Evolutionary conservation across 305 asterid species (phyloP), one percentile per base, ranked within the genome.

Genomic region (Andrographis paniculata): DNA sequence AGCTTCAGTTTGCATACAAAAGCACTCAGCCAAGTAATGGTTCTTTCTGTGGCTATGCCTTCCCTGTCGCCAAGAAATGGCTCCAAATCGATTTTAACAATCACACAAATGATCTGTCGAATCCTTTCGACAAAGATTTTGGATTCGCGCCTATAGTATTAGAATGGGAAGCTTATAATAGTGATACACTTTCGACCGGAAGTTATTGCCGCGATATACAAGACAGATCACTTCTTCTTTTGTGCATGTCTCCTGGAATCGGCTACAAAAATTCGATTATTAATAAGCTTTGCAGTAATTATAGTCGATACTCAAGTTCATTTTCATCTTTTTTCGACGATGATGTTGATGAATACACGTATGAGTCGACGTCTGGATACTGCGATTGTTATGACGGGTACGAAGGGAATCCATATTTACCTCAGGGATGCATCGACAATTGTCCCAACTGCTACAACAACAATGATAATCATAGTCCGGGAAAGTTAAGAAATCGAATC

Each of bases 331-430:
- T n/a, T n/a, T 10, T 10, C 10, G 10, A 27, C 6, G 10, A 10
- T 10, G 10, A 2, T 33, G 0, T 1, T 11, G 7, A 1, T 27
- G 50, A 15, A 3, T 14, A 19, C 28, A 41, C 42, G 9, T 39
- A 40, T 15, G 28, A 20, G 5, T 39, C 50, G 9, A 17, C 53
- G 2, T 17, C 17, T 8, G 10, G 0, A n/a, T 38, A 42, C 14
- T 66, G 64, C 30, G 10, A 8, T 15, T 71, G 73, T 53, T 0
- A 0, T 0, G 0, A 0, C 1, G 64, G 77, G 1, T 70, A 17
- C 17, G 56, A 57, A 61, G 72, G 76, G 45, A 70, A 65, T 15
- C 66, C 72, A 1, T 69, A 64, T 27, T 33, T 33, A 33, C 39
- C 39, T 6, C n/a, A n/a, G 13, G 39, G 39, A 33, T 33, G 39